Conservation (phyloP, 768 basidiomycete species). For the Amanita inopinata region DNA sequence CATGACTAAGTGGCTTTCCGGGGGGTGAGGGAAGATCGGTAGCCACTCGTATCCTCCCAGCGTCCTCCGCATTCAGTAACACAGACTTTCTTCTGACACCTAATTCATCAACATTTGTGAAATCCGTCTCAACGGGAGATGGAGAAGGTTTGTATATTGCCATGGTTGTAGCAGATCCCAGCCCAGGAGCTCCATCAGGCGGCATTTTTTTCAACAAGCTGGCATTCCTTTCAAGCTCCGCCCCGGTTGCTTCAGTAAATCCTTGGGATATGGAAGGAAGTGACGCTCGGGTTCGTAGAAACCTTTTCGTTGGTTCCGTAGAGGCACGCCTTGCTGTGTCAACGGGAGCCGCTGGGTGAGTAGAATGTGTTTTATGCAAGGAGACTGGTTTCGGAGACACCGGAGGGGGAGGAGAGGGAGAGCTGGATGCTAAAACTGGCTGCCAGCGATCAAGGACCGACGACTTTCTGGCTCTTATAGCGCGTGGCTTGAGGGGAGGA, state of each 20-base stretch:
- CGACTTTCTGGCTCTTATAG: slow-evolving; percentile 27
- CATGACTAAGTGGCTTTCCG: slow-evolving; percentile 70
- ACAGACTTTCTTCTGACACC: slow-evolving; percentile 27
- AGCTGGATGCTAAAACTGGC: slow-evolving; percentile 21
- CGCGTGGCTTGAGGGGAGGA: slow-evolving; percentile 23
- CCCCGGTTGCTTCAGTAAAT: slow-evolving; percentile 3
- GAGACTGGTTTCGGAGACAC: slow-evolving; percentile 18
- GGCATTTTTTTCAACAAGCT: slow-evolving; percentile 14
- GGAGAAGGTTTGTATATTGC: slow-evolving; percentile 50
- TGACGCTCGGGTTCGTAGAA: slow-evolving; percentile 23
- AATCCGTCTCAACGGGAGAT: slow-evolving; percentile 37
- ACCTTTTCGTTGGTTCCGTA: slow-evolving; percentile 7
- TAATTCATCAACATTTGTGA: slow-evolving; percentile 36
- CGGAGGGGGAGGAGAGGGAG: slow-evolving; percentile 27
- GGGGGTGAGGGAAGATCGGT: slow-evolving; percentile 33
- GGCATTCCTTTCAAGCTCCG: slow-evolving; percentile 9
- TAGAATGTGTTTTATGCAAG: neutral
- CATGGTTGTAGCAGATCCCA: slow-evolving; percentile 72
- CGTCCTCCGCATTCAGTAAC: slow-evolving; percentile 12
- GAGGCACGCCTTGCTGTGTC: slow-evolving; percentile 12
- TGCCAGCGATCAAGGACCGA: slow-evolving; percentile 73
- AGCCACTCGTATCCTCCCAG: slow-evolving; percentile 16
- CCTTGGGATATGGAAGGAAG: slow-evolving; percentile 27
- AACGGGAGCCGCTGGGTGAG: neutral
- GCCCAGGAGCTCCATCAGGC: slow-evolving; percentile 25